Evolutionary conservation across 1,284 basidiomycete genomes (phyloP).

Genomic region (Tilletia caries): DNA sequence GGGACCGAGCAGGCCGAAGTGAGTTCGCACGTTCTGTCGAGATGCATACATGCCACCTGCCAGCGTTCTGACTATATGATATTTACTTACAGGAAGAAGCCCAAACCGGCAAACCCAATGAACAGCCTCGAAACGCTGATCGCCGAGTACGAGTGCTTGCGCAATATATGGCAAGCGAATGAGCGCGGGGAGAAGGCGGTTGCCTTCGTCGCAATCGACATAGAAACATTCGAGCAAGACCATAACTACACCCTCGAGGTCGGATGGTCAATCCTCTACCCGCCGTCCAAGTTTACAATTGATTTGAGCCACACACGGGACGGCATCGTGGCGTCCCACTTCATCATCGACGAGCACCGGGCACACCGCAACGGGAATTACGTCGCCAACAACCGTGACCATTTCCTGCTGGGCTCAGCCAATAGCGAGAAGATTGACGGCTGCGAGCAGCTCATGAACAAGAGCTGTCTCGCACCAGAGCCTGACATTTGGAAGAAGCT

Average conservation of each 20-base stretch:
- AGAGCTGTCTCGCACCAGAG: background rate
- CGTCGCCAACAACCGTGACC: background rate
- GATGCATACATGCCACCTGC: too few species aligned
- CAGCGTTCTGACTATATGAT: too few species aligned
- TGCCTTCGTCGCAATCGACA: background rate
- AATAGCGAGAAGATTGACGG: background rate
- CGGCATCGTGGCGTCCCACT: background rate
- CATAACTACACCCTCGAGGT: background rate
- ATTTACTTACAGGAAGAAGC: slow-evolving; percentile 4
- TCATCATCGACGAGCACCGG: background rate
- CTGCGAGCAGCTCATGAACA: background rate
- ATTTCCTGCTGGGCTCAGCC: background rate
- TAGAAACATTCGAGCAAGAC: background rate
- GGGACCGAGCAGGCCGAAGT: too few species aligned
- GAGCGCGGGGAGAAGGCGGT: background rate
- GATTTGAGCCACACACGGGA: background rate
- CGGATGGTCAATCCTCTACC: background rate
- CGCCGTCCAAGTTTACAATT: background rate
- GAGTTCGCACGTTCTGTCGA: too few species aligned
- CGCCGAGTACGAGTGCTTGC: slow-evolving; percentile 5
- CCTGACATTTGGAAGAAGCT: background rate
- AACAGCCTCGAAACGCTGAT: background rate
- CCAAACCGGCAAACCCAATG: background rate
- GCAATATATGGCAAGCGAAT: background rate
- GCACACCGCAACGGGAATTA: background rate